Conservation (phyloP, 495 filamentous ascomycete species). For the Penicillium riverlandense region DNA sequence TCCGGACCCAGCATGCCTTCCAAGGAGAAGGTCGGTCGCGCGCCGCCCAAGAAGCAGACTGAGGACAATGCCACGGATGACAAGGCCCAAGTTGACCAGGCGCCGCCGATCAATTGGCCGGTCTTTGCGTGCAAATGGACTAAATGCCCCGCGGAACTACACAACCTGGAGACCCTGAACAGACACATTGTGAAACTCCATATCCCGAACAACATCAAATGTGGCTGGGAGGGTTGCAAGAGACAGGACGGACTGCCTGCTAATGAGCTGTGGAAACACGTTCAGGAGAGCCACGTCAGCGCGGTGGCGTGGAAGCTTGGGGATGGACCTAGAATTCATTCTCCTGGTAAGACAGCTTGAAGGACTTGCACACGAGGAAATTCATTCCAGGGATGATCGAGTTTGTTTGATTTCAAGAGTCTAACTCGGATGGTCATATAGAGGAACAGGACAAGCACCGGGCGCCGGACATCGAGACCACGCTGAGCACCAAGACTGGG, state of each 20-base stretch:
- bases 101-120: conserved; percentile 18
- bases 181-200: conserved; percentile 58
- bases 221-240: conserved; percentile 28
- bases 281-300: conserved; percentile 52
- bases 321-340: conserved; percentile 51
- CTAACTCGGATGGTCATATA: too few species aligned
- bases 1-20: conserved; percentile 5
- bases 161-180: conserved; percentile 64
- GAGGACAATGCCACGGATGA: conserved; percentile 4
- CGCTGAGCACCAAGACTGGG: background rate
- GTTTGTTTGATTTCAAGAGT: conserved; percentile 8
- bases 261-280: conserved; percentile 49
- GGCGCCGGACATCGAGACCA: too few species aligned
- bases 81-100: background rate
- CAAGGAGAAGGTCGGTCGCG: conserved; percentile 11
- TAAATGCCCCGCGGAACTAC: conserved; percentile 60
- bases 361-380: conserved; percentile 8
- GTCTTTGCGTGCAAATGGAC: conserved; percentile 59
- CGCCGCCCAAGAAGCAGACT: conserved; percentile 1
- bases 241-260: conserved; percentile 16
- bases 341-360: conserved; percentile 38
- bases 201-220: conserved; percentile 21
- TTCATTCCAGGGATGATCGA: background rate
- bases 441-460: too few species aligned
- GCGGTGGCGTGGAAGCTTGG: conserved; percentile 57